Evolutionary conservation across 768 basidiomycete genomes (phyloP).

Genomic region (Suillus ampliporus): DNA sequence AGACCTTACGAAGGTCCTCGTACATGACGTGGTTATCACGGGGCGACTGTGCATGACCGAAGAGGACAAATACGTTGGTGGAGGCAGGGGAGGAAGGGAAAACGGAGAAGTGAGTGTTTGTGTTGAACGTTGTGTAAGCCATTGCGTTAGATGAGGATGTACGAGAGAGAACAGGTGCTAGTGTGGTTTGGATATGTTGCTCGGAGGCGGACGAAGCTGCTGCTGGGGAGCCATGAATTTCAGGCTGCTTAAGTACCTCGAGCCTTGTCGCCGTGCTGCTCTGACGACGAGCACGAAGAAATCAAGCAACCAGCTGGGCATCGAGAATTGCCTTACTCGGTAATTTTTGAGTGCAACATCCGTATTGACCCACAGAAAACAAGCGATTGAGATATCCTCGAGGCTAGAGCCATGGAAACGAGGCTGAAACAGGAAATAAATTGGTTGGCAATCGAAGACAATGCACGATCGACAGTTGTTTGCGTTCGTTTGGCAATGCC

Average conservation of each 20-base stretch:
- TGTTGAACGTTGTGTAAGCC: slow-evolving; percentile 32
- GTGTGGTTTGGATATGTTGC: slow-evolving; percentile 6
- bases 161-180: slow-evolving; percentile 8
- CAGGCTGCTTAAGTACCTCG: slow-evolving; percentile 17
- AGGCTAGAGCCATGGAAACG: slow-evolving; percentile 9
- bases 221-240: slow-evolving; percentile 3
- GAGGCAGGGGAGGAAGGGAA: slow-evolving; percentile 35
- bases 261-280: slow-evolving; percentile 9
- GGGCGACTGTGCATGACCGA: slow-evolving; percentile 42
- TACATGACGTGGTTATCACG: slow-evolving; percentile 46
- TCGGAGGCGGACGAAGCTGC: slow-evolving; percentile 8
- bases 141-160: slow-evolving; percentile 21
- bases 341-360: not conserved
- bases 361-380: slow-evolving; percentile 6
- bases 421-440: slow-evolving; percentile 11
- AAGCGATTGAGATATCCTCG: slow-evolving; percentile 6
- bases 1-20: slow-evolving; percentile 42
- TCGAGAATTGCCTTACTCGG: slow-evolving; percentile 14
- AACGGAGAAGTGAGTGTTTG: slow-evolving; percentile 26
- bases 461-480: slow-evolving; percentile 24
- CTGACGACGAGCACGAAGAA: slow-evolving; percentile 15
- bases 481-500: slow-evolving; percentile 18
- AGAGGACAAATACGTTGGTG: slow-evolving; percentile 42
- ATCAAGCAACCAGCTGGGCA: slow-evolving; percentile 7
- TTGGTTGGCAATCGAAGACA: slow-evolving; percentile 5